Evolutionary conservation across 441 rosid genomes (phyloP).

Genomic region (Francoa sonchifolia): DNA sequence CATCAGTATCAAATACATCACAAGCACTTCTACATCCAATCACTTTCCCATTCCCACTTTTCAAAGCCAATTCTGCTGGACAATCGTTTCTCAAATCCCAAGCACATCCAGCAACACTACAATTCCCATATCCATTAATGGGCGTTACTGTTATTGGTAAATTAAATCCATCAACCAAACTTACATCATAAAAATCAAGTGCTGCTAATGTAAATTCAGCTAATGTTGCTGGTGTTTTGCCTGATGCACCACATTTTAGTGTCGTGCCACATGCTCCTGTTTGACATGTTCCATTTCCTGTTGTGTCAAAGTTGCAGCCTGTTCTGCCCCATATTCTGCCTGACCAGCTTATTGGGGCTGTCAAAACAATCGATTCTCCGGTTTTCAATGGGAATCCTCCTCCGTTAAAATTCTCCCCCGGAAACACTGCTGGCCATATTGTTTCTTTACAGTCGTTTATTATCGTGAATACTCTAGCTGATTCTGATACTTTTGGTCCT

Average conservation of each 20-base stretch:
- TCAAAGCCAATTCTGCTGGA: conserved; percentile 54
- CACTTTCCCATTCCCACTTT: conserved; percentile 50
- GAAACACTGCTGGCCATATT: conserved; percentile 75
- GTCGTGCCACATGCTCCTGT: conserved; percentile 61
- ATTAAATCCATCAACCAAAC: conserved; percentile 85
- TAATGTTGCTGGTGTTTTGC: conserved; percentile 59
- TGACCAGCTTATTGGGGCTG: conserved; percentile 66
- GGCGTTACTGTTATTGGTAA: conserved; percentile 54
- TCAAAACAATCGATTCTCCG: conserved; percentile 50
- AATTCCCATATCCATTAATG: conserved; percentile 61
- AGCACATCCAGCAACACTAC: conserved; percentile 55
- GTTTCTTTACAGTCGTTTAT: conserved; percentile 56
- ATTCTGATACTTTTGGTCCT: conserved; percentile 30
- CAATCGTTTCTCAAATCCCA: conserved; percentile 44
- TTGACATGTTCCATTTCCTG: conserved; percentile 61
- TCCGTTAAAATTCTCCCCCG: conserved; percentile 59
- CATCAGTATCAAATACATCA: conserved; percentile 81
- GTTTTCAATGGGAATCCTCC: conserved; percentile 59
- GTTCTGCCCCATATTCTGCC: conserved; percentile 89
- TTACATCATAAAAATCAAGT: conserved; percentile 59
- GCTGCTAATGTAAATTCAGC: conserved; percentile 75
- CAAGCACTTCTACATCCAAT: conserved; percentile 82
- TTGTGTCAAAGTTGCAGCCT: conserved; percentile 58
- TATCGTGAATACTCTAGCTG: conserved; percentile 56
- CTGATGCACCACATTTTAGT: conserved; percentile 49